Evolutionary conservation across 2,329 filamentous ascomycete genomes (phyloP).

Genomic region (Colletotrichum phormii): DNA sequence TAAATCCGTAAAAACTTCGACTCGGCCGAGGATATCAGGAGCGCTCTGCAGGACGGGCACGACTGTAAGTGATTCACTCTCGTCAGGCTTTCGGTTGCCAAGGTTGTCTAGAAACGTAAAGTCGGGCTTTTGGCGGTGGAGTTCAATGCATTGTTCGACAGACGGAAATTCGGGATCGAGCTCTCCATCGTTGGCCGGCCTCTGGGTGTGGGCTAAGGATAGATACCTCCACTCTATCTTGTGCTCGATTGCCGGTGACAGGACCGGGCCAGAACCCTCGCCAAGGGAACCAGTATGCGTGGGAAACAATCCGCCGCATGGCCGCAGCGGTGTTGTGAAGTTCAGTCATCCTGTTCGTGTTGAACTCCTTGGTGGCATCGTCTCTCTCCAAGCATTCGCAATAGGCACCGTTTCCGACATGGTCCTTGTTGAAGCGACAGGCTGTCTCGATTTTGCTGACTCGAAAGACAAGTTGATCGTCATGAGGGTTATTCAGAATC

Average conservation of each 20-base stretch:
- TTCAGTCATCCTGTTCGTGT: slow-evolving; percentile 8
- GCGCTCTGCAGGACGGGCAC: neutral
- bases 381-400: slow-evolving; percentile 13
- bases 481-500: no score
- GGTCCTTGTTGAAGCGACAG: slow-evolving; percentile 31
- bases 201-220: neutral
- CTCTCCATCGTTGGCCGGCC: neutral
- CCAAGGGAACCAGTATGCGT: slow-evolving; percentile 5
- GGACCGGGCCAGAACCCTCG: neutral
- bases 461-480: neutral
- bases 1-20: neutral
- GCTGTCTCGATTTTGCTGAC: slow-evolving; percentile 27
- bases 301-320: slow-evolving; percentile 14
- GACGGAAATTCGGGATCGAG: neutral
- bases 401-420: slow-evolving; percentile 3
- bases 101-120: neutral
- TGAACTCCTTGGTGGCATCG: neutral
- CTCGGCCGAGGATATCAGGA: neutral
- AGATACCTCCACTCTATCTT: neutral
- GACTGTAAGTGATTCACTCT: neutral
- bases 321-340: slow-evolving; percentile 23
- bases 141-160: neutral
- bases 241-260: no score
- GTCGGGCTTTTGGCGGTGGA: neutral
- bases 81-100: neutral